phyloP scores from a whole-genome alignment of 192 early-diverging fungal genomes.

The Funneliformis mosseae region DNA sequence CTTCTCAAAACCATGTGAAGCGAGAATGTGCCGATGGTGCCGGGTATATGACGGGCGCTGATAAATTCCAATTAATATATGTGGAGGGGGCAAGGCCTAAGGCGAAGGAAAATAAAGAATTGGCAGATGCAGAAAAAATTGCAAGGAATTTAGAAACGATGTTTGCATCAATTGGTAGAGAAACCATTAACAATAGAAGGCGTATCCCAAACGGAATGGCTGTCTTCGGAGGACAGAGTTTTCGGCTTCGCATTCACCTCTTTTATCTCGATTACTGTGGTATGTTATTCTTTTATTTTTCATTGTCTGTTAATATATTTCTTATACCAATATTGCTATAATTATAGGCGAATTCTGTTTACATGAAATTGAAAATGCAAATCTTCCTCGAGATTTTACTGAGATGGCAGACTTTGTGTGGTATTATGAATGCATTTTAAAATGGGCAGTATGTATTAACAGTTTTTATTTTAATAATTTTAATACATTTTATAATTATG shows the following conservation, averaged over 20 bases:
- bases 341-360: too few species aligned
- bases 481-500: too few species aligned
- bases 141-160: background rate
- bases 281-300: too few species aligned
- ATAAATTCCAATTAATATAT: conserved; percentile 16
- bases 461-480: too few species aligned
- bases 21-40: too few species aligned
- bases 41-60: background rate
- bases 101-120: conserved; percentile 1
- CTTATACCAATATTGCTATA: too few species aligned
- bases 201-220: background rate
- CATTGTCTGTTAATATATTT: too few species aligned
- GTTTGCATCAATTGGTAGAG: background rate
- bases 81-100: background rate
- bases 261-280: background rate
- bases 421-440: too few species aligned
- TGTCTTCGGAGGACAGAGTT: conserved; percentile 6
- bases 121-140: conserved; percentile 7
- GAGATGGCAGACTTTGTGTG: too few species aligned
- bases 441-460: too few species aligned
- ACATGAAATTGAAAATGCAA: too few species aligned
- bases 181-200: background rate
- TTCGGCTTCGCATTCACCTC: background rate
- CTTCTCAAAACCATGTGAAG: conserved; percentile 1
- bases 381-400: too few species aligned